Base-by-base conservation (phyloP, 768 basidiomycete genomes). In the Pleurotus giganteus region DNA sequence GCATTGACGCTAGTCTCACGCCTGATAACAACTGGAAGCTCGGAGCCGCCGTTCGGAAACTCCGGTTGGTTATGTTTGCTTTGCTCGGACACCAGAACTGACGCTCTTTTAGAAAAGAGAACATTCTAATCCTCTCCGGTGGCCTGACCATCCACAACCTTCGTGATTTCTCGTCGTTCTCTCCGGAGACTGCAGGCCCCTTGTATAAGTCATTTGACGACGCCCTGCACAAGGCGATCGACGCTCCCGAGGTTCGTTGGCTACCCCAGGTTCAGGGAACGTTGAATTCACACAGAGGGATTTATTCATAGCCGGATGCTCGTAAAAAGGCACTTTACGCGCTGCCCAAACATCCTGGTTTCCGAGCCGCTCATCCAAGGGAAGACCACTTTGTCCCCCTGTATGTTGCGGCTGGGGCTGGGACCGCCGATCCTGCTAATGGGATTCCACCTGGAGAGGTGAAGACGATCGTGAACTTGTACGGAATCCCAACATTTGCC, bases 321-420 rank as follows among this genome's bases (percentile, higher is more conserved):
- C 78, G 87, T 32, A 84, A 81, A 67, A 59, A 77, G 52, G 83
- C 80, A 4, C 65, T 91, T 71, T 55, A 82, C 50, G 67, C 69
- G 7, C 71, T 94, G 55, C 72, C 76, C 7, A 69, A 70, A 39
- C 88, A 91, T 60, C 68, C 72, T 3, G 80, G 80, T 7, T 93
- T 89, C 75, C 77, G 84, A 3, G 62, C 73, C 0, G 80, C 85
- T 24, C 88, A 94, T 61, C 91, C 90, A 1, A 77, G 86, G 2
- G 84, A 84, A 58, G 91, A 94, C 26, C 91, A 93, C 63, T 89
- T 93, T 62, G 74, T 92, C 13, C 91, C 91, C 8, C 58, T 93
- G 13, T 89, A 91, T 65, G 75, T 91, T 37, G 88, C 86, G 3
- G 86, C 83, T 2, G 90, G 88, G 2, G 90, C 88, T 6, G 85